Conservation (phyloP, 1,284 basidiomycete genomes). For the Exobasidium cylindrosporum region DNA sequence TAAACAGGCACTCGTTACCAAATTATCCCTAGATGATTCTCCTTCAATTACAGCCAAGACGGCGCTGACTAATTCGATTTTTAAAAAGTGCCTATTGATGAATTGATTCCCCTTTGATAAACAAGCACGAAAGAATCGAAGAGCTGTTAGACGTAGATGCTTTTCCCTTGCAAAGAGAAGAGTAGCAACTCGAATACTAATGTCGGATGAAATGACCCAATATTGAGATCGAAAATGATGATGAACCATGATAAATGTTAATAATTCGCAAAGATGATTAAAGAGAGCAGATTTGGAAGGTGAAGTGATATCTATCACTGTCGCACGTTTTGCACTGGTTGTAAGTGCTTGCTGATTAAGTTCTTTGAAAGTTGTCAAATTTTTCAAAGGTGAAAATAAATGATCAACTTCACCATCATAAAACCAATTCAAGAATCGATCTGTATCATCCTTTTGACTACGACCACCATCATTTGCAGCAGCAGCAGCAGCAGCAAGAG, state of each 20-base stretch:
- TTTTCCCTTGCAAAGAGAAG: constrained; percentile 77
- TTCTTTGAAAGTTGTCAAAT: constrained; percentile 58
- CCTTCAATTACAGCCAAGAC: constrained; percentile 76
- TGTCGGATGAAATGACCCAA: constrained; percentile 65
- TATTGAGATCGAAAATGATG: constrained; percentile 82
- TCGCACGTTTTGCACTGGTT: not conserved
- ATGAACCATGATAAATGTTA: constrained; percentile 81
- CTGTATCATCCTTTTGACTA: constrained; percentile 62
- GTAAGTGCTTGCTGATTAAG: not conserved
- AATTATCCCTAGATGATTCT: constrained; percentile 82
- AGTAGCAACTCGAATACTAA: constrained; percentile 40
- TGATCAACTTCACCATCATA: constrained; percentile 72
- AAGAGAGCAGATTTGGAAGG: constrained; percentile 43
- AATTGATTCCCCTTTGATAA: constrained; percentile 82
- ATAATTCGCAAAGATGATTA: constrained; percentile 69
- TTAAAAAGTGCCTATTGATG: constrained; percentile 77
- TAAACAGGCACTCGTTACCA: constrained; percentile 88
- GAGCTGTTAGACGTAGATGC: constrained; percentile 63
- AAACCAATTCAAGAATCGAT: constrained; percentile 85
- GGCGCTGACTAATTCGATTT: constrained; percentile 77
- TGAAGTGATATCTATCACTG: constrained; percentile 2
- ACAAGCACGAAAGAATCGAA: constrained; percentile 85
- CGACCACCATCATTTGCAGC: constrained; percentile 12
- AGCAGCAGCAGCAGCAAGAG: constrained; percentile 16
- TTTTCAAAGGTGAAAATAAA: constrained; percentile 74